A percentile compares a stretch with the other conserved stretches of the same genome.
Conservation (phyloP, 2,329 filamentous ascomycete species). For the Dendryphion nanum region DNA sequence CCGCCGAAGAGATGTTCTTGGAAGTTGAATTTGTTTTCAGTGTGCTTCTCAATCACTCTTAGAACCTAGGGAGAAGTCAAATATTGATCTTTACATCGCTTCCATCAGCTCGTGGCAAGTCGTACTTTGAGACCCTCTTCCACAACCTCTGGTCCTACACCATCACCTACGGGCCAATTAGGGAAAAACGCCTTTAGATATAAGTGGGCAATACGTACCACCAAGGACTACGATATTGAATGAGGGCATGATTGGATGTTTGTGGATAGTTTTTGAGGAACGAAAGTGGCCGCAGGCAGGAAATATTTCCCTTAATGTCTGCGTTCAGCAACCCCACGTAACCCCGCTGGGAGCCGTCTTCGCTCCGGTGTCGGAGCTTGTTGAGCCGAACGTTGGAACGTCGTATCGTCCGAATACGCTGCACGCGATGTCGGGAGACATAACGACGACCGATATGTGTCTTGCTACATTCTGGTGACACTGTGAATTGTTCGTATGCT, state of each 20-base stretch:
- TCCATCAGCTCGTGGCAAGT: background rate
- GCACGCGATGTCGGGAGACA: too few relatives aligned
- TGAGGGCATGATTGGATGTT: conserved; percentile 31
- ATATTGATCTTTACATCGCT: conserved; percentile 5
- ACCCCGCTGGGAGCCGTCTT: background rate
- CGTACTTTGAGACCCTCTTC: conserved; percentile 80
- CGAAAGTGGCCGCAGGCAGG: background rate
- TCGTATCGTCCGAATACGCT: too few relatives aligned
- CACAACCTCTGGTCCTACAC: conserved; percentile 58
- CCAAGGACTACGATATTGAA: conserved; percentile 44
- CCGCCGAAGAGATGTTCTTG: conserved; percentile 88
- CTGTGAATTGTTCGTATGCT: too few relatives aligned
- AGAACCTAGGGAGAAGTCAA: conserved; percentile 60
- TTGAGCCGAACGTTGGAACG: too few relatives aligned
- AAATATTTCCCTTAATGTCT: conserved; percentile 1
- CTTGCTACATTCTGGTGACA: too few relatives aligned
- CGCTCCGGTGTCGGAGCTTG: background rate
- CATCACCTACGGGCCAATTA: conserved; percentile 36
- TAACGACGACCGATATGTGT: too few relatives aligned
- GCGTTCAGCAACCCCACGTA: background rate
- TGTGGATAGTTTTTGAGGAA: background rate
- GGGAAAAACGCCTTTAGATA: conserved; percentile 1
- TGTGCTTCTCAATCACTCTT: conserved; percentile 72
- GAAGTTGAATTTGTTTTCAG: conserved; percentile 80
- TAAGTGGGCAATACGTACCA: conserved; percentile 24